Evolutionary conservation across 78 protist species (phyloP).

Genomic region (Dictyostelium brefeldianum): DNA sequence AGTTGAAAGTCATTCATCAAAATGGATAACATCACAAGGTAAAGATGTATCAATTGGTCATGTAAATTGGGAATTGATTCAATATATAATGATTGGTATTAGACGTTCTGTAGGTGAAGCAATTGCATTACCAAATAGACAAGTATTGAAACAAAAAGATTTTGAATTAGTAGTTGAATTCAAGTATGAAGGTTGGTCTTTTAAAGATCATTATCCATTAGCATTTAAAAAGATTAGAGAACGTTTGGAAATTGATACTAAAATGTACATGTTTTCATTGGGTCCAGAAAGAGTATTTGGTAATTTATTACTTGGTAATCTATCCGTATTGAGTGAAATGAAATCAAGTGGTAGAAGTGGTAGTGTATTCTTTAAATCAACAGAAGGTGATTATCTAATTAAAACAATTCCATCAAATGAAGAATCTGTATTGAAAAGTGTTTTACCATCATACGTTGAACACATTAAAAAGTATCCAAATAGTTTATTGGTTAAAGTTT

Average conservation of each 20-base stretch:
- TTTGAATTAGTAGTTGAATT: constrained; percentile 56
- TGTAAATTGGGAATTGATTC: constrained; percentile 65
- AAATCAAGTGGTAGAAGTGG: constrained; percentile 78
- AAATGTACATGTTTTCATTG: constrained; percentile 70
- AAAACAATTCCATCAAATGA: constrained; percentile 79
- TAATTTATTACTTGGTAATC: constrained; percentile 71
- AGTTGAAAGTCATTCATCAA: constrained; percentile 6
- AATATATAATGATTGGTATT: constrained; percentile 78
- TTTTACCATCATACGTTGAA: constrained; percentile 56
- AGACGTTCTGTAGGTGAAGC: constrained; percentile 62
- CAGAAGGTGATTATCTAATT: constrained; percentile 63
- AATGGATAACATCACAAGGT: constrained; percentile 68
- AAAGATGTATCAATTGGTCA: constrained; percentile 71
- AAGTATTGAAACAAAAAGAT: constrained; percentile 58
- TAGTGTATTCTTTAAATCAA: constrained; percentile 58
- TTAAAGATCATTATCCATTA: constrained; percentile 60
- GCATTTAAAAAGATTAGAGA: constrained; percentile 73
- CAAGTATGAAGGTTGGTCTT: constrained; percentile 68
- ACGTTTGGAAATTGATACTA: constrained; percentile 47
- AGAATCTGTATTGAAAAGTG: constrained; percentile 19
- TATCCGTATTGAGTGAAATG: constrained; percentile 54
- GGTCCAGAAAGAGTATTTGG: constrained; percentile 86
- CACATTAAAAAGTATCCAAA: constrained; percentile 52
- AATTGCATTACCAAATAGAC: constrained; percentile 35
- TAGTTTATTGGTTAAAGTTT: constrained; percentile 16